These are phyloP conservation scores for Warburgia ugandensis DNA, from an alignment of 164 flowering plant genomes.

Conservation along the genomic window DNA sequence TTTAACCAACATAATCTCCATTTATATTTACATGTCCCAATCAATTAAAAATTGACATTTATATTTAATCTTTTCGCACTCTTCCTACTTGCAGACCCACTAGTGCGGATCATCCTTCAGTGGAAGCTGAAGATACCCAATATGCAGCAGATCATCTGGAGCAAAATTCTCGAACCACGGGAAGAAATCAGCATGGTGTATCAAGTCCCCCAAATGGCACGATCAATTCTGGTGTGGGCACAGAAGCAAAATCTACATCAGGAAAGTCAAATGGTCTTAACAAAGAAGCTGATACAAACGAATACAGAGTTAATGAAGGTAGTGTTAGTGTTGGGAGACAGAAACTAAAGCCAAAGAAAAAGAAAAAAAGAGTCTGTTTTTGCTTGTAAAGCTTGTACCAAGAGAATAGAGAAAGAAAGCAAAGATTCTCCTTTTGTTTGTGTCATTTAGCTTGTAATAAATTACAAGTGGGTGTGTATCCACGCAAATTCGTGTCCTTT, in stretches of 20 bases:
- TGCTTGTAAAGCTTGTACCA: conserved; percentile 27
- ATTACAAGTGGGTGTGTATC: too few species aligned
- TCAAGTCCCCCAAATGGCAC: conserved; percentile 8
- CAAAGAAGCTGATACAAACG: conserved; percentile 7
- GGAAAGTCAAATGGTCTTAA: conserved; percentile 4
- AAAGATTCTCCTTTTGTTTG: too few species aligned
- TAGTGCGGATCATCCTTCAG: too few species aligned
- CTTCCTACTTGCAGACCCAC: too few species aligned
- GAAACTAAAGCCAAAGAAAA: conserved; percentile 14
- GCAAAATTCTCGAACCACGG: conserved; percentile 7
- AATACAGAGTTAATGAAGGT: conserved; percentile 17
- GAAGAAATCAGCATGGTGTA: conserved; percentile 14
- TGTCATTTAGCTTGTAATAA: too few species aligned
- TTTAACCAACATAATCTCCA: too few species aligned
- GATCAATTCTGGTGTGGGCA: not conserved
- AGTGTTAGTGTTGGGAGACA: conserved; percentile 7
- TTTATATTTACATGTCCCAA: too few species aligned
- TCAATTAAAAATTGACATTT: too few species aligned
- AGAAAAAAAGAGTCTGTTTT: conserved; percentile 23
- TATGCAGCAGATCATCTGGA: conserved; percentile 17
- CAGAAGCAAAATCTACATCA: conserved; percentile 12
- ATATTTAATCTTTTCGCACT: too few species aligned
- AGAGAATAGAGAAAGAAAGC: too few species aligned
- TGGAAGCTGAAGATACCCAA: too few species aligned
- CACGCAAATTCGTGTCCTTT: too few species aligned